Evolutionary conservation across 1,284 basidiomycete species (phyloP).

Genomic region (Papiliotrema laurentii): DNA sequence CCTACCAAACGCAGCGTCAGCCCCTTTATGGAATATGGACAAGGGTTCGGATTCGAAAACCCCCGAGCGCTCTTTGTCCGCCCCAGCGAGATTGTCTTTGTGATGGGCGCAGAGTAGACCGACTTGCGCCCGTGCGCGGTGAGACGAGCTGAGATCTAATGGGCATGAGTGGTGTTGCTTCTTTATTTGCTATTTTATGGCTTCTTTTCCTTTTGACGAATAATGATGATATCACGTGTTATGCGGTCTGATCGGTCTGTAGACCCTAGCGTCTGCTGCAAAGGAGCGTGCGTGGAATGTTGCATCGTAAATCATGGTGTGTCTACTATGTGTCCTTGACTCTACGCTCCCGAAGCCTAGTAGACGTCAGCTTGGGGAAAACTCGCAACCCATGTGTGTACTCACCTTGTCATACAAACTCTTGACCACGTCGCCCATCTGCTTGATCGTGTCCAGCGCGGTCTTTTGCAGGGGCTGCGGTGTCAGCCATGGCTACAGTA

Average conservation of each 20-base stretch:
- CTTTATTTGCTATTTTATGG: not conserved
- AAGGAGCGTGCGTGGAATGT: not conserved
- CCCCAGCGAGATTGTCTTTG: slow-evolving; percentile 38
- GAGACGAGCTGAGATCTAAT: not conserved
- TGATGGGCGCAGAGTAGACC: slow-evolving; percentile 32
- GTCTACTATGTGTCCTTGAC: not conserved
- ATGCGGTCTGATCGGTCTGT: no score
- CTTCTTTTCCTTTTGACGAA: not conserved
- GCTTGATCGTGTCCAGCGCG: slow-evolving; percentile 80
- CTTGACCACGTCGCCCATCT: slow-evolving; percentile 87
- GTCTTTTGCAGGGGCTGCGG: slow-evolving; percentile 74
- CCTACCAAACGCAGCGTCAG: slow-evolving; percentile 11
- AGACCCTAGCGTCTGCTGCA: no score
- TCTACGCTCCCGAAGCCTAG: slow-evolving; percentile 12
- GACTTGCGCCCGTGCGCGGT: not conserved
- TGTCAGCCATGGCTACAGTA: no score
- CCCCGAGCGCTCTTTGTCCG: slow-evolving; percentile 38
- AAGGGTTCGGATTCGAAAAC: slow-evolving; percentile 11
- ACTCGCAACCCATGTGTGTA: not conserved
- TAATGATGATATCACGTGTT: not conserved
- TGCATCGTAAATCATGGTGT: slow-evolving; percentile 3
- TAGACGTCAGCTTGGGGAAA: not conserved
- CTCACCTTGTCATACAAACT: slow-evolving; percentile 80
- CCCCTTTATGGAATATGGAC: slow-evolving; percentile 13
- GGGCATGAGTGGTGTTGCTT: not conserved